These are phyloP conservation scores for Hymenoscyphus fructigenus DNA, from an alignment of 2,329 filamentous ascomycete genomes.

Conservation along the genomic window DNA sequence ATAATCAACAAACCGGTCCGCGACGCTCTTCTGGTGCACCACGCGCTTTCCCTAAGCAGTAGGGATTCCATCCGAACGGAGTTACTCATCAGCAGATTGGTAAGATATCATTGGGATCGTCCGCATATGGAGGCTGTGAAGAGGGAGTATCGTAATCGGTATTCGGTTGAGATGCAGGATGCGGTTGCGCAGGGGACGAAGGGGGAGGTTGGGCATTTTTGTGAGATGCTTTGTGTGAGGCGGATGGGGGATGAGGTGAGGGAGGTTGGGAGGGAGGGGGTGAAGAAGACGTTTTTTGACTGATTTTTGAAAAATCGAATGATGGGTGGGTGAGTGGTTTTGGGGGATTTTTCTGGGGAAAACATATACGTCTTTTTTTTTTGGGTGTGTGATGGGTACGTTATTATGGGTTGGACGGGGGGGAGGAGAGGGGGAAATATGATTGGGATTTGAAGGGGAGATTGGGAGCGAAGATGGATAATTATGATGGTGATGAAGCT, in stretches of 20 bases:
- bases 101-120: slow-evolving; percentile 90
- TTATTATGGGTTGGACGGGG: no score
- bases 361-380: no score
- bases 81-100: slow-evolving; percentile 81
- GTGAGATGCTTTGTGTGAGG: slow-evolving; percentile 65
- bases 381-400: no score
- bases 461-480: no score
- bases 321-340: neutral
- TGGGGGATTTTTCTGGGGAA: no score
- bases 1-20: slow-evolving; percentile 94
- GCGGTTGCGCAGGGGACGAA: slow-evolving; percentile 76
- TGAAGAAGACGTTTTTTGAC: neutral
- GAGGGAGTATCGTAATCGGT: slow-evolving; percentile 74
- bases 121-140: slow-evolving; percentile 79
- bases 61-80: slow-evolving; percentile 72
- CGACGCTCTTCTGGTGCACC: slow-evolving; percentile 85
- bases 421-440: no score
- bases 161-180: slow-evolving; percentile 70
- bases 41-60: slow-evolving; percentile 74
- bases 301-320: no score
- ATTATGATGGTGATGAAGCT: no score
- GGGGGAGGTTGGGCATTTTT: slow-evolving; percentile 76
- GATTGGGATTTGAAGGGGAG: no score
- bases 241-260: slow-evolving; percentile 60
- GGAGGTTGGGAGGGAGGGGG: slow-evolving; percentile 37